Conservation (phyloP, 2,329 filamentous ascomycete genomes). For the Epicoccum sorghinum region DNA sequence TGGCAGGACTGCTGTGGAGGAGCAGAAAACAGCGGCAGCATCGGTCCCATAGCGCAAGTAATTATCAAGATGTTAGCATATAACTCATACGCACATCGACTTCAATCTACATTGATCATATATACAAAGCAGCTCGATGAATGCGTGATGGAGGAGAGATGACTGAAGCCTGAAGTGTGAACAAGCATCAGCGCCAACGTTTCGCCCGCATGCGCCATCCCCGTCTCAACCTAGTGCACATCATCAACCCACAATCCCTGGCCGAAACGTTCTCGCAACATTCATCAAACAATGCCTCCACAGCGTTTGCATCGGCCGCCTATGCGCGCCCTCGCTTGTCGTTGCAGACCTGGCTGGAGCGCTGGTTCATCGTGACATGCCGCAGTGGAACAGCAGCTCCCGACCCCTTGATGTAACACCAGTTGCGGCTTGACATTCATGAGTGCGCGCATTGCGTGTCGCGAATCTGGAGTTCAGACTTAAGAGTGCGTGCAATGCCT, state of each 20-base stretch:
- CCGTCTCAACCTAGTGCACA: constrained; percentile 11
- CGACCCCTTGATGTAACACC: constrained; percentile 13
- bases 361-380: not conserved
- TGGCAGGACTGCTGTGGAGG: too few relatives aligned
- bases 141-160: not conserved
- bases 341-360: constrained; percentile 3
- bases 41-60: too few relatives aligned
- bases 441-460: constrained; percentile 7
- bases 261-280: constrained; percentile 26
- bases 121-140: not conserved
- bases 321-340: not conserved
- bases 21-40: not conserved
- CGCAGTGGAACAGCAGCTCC: constrained; percentile 1
- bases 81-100: not conserved
- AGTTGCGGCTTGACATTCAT: constrained; percentile 8
- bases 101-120: not conserved
- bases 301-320: constrained; percentile 7
- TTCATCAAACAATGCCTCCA: constrained; percentile 27
- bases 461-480: not conserved
- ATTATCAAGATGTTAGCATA: not conserved
- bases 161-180: constrained; percentile 21
- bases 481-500: constrained; percentile 3
- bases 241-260: constrained; percentile 4
- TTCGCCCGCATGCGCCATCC: constrained; percentile 17
- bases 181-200: constrained; percentile 24